Conservation (phyloP, 192 early-diverging fungal genomes). For the Umbelopsis sp. region DNA sequence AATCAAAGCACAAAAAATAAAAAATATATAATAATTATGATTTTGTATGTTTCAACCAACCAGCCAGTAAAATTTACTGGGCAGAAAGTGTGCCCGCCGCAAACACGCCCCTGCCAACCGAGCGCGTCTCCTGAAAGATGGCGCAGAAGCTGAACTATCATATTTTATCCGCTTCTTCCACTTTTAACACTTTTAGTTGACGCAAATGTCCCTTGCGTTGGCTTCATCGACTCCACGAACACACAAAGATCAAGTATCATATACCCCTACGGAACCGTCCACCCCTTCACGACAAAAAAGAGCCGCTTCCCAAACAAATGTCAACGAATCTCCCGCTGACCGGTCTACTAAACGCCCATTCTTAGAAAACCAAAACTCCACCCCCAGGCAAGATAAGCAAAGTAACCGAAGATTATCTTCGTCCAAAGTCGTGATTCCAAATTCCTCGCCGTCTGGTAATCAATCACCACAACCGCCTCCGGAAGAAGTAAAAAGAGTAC, state of each 20-base stretch:
- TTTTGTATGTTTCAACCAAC: too few species aligned
- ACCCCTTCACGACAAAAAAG: slow-evolving; percentile 9
- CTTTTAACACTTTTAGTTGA: background rate
- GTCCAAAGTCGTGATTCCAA: slow-evolving; percentile 4
- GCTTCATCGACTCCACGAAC: slow-evolving; percentile 1
- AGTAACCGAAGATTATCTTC: background rate
- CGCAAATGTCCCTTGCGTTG: slow-evolving; percentile 21
- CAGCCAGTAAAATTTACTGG: too few species aligned
- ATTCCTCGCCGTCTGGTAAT: background rate
- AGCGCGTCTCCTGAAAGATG: background rate
- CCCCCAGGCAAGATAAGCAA: background rate
- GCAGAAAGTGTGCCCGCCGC: too few species aligned
- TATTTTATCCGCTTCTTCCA: background rate
- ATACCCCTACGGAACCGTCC: background rate
- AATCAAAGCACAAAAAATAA: slow-evolving; percentile 1
- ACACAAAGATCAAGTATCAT: background rate
- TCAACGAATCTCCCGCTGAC: background rate
- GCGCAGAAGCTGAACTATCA: background rate
- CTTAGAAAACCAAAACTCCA: background rate
- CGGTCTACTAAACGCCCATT: background rate
- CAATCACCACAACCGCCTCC: background rate
- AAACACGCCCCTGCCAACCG: too few species aligned
- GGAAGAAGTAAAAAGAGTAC: background rate
- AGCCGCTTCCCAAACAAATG: background rate
- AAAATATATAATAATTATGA: background rate